A percentile compares a stretch with the other conserved stretches of the same genome.
Evolutionary conservation across 1,284 basidiomycete genomes (phyloP).

Genomic region (Ganoderma meredithae): DNA sequence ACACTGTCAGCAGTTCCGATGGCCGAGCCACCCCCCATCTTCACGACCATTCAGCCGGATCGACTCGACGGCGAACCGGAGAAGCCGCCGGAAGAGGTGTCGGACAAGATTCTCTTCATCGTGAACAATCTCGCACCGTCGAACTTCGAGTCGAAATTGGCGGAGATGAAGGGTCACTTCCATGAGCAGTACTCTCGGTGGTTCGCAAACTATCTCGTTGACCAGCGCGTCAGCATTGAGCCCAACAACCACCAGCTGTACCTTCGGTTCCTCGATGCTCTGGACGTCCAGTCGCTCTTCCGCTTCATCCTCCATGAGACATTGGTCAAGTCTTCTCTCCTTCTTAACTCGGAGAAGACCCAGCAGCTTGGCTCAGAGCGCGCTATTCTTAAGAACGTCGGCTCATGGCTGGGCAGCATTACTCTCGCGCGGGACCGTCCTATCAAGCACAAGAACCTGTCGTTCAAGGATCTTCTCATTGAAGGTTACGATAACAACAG

Average conservation of each 20-base stretch:
- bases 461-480: constrained; percentile 95
- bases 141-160: constrained; percentile 90
- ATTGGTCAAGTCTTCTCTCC: constrained; percentile 81
- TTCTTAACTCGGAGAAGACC: constrained; percentile 95
- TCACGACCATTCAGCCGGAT: constrained; percentile 80
- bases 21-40: constrained; percentile 61
- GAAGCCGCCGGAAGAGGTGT: constrained; percentile 85
- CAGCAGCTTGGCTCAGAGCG: constrained; percentile 88
- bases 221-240: constrained; percentile 95
- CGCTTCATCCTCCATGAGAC: constrained; percentile 94
- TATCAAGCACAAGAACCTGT: constrained; percentile 92
- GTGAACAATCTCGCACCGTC: constrained; percentile 97
- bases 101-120: constrained; percentile 97
- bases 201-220: constrained; percentile 98
- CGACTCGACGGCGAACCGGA: constrained; percentile 64
- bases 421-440: constrained; percentile 94
- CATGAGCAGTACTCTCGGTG: constrained; percentile 87
- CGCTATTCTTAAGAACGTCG: constrained; percentile 92
- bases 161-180: constrained; percentile 86
- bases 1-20: constrained; percentile 44
- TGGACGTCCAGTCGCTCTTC: constrained; percentile 72
- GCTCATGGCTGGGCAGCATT: constrained; percentile 93
- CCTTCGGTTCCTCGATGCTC: constrained; percentile 88
- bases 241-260: constrained; percentile 98
- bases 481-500: constrained; percentile 96